phyloP scores from a whole-genome alignment of 108 stramenopile genomes.

The Thalassiosira profunda region DNA sequence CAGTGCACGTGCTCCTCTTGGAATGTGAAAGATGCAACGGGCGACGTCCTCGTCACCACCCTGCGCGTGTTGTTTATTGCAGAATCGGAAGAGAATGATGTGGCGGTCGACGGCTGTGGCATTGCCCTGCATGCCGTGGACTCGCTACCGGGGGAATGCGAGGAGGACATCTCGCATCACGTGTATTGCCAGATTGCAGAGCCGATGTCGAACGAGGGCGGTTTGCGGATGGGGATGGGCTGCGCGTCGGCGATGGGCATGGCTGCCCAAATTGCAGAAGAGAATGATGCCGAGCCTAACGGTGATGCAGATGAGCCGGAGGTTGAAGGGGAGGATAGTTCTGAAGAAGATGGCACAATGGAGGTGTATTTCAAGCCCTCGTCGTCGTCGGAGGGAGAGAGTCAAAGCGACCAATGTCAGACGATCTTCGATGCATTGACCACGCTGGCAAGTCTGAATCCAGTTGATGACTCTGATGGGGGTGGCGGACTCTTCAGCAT shows the following conservation, averaged over 20 bases:
- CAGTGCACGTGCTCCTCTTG: conserved; percentile 44
- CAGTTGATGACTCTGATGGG: conserved; percentile 45
- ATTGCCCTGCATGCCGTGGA: conserved; percentile 78
- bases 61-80: conserved; percentile 46
- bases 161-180: conserved; percentile 5
- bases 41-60: conserved; percentile 45
- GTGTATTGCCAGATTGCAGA: conserved; percentile 41
- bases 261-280: conserved; percentile 21
- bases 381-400: neutral
- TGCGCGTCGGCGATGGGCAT: conserved; percentile 22
- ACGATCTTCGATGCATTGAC: conserved; percentile 66
- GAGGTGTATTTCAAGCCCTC: conserved; percentile 63
- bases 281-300: conserved; percentile 44
- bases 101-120: conserved; percentile 68
- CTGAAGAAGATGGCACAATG: conserved; percentile 31
- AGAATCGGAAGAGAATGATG: conserved; percentile 27
- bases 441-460: conserved; percentile 65
- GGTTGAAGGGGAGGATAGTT: conserved; percentile 10
- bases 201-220: conserved; percentile 10
- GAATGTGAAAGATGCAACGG: conserved; percentile 36
- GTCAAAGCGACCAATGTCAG: conserved; percentile 47
- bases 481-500: conserved; percentile 40
- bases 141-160: conserved; percentile 10
- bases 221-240: conserved; percentile 1
- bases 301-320: neutral